phyloP scores from a whole-genome alignment of 768 basidiomycete species.

The Suillus plorans region DNA sequence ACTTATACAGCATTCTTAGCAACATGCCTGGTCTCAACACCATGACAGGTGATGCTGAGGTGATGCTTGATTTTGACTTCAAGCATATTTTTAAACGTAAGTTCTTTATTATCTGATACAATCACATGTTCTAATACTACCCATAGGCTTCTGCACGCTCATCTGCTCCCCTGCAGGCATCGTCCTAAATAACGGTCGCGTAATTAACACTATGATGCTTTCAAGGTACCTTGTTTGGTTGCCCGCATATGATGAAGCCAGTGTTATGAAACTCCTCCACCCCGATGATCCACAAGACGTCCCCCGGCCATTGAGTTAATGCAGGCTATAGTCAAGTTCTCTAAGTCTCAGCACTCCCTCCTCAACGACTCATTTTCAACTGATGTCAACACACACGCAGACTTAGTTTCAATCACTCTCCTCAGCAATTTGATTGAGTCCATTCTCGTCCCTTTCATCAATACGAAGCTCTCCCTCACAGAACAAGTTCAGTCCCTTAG shows the following conservation, averaged over 20 bases:
- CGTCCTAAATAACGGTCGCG: neutral
- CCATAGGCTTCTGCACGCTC: neutral
- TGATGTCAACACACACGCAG: neutral
- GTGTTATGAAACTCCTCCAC: too few relatives aligned
- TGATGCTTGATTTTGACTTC: neutral
- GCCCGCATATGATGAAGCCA: too few relatives aligned
- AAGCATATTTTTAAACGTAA: neutral
- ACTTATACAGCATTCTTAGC: neutral
- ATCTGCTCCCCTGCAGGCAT: neutral
- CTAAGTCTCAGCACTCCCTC: too few relatives aligned
- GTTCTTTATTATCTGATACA: neutral
- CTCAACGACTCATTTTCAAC: neutral
- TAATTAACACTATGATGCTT: neutral
- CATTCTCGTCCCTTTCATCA: neutral
- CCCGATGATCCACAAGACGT: too few relatives aligned
- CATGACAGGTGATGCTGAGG: neutral
- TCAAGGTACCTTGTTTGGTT: neutral
- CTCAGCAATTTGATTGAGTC: neutral
- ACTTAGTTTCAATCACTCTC: neutral
- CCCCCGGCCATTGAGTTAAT: too few relatives aligned
- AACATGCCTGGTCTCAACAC: neutral
- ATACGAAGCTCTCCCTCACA: neutral
- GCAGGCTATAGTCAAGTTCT: too few relatives aligned
- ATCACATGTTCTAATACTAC: neutral
- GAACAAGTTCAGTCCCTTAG: neutral